Conservation (phyloP, 371 early-diverging fungal species). For the Enterocytospora artemiae region DNA sequence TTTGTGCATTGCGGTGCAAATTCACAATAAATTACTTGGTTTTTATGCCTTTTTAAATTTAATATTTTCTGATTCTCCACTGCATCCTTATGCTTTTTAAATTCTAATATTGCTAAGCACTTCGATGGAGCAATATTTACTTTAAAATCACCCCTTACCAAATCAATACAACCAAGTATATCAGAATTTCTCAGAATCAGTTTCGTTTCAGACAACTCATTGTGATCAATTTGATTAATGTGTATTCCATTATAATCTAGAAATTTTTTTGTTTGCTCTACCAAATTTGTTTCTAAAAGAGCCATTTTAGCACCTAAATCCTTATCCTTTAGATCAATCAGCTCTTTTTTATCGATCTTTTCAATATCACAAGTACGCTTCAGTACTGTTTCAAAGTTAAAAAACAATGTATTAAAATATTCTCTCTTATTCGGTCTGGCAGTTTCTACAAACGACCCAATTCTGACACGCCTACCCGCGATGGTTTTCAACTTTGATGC, state of each 20-base stretch:
- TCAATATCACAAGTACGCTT: slow-evolving; percentile 44
- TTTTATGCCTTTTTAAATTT: slow-evolving; percentile 46
- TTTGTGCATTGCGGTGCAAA: slow-evolving; percentile 44
- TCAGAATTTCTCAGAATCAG: slow-evolving; percentile 46
- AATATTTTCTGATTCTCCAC: slow-evolving; percentile 40
- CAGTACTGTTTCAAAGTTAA: slow-evolving; percentile 56
- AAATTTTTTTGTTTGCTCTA: slow-evolving; percentile 54
- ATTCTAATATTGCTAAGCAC: slow-evolving; percentile 51
- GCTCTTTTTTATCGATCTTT: slow-evolving; percentile 33
- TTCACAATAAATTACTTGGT: slow-evolving; percentile 56
- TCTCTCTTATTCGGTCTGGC: slow-evolving; percentile 2
- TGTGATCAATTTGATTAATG: slow-evolving; percentile 20
- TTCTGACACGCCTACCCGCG: slow-evolving; percentile 35
- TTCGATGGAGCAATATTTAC: slow-evolving; percentile 52
- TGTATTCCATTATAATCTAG: slow-evolving; percentile 44
- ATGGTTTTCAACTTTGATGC: slow-evolving; percentile 27
- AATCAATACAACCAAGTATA: slow-evolving; percentile 26
- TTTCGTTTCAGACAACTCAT: slow-evolving; percentile 16
- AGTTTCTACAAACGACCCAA: slow-evolving; percentile 37
- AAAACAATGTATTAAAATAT: slow-evolving; percentile 55
- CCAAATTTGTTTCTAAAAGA: slow-evolving; percentile 54
- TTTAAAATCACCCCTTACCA: slow-evolving; percentile 18
- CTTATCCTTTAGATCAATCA: slow-evolving; percentile 51
- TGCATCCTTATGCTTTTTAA: slow-evolving; percentile 50
- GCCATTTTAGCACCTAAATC: slow-evolving; percentile 53